These are phyloP conservation scores for Sanguinoderma infundibulare DNA, from an alignment of 1,284 basidiomycete species.

Conservation along the genomic window DNA sequence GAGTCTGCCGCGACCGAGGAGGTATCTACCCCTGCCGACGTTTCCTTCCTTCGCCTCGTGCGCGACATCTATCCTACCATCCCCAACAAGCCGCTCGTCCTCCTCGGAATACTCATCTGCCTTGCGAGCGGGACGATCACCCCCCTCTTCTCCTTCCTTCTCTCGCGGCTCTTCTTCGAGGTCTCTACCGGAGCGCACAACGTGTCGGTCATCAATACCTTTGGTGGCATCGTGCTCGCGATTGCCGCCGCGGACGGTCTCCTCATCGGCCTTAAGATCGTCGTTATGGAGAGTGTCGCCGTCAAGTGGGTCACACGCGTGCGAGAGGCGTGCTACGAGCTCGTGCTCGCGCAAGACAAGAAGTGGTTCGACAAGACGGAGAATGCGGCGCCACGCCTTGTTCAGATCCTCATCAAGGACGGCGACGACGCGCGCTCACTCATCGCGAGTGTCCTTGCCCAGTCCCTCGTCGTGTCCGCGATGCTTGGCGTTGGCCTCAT, in stretches of 20 bases:
- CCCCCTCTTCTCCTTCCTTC: conserved; percentile 89
- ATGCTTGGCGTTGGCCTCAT: conserved; percentile 86
- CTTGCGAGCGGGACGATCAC: conserved; percentile 82
- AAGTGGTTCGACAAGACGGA: conserved; percentile 83
- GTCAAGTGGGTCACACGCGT: conserved; percentile 80
- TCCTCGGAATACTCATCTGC: conserved; percentile 70
- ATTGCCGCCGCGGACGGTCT: conserved; percentile 80
- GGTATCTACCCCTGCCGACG: conserved; percentile 23
- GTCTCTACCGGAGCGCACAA: conserved; percentile 74
- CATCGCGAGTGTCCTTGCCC: conserved; percentile 76
- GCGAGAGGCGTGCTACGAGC: conserved; percentile 62
- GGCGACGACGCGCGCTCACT: conserved; percentile 88
- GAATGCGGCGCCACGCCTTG: conserved; percentile 70
- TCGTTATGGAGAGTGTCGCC: conserved; percentile 75
- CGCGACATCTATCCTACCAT: conserved; percentile 72
- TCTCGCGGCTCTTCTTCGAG: conserved; percentile 82
- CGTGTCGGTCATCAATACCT: conserved; percentile 69
- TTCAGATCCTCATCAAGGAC: conserved; percentile 88
- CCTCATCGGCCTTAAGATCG: conserved; percentile 75
- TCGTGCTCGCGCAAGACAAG: conserved; percentile 84
- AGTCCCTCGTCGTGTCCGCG: conserved; percentile 72
- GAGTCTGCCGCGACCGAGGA: conserved; percentile 15
- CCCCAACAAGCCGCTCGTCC: conserved; percentile 73
- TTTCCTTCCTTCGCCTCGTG: conserved; percentile 54
- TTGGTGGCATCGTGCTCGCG: conserved; percentile 71